Base-by-base conservation (phyloP, 75 land plant species). In the Cupressus sempervirens region DNA sequence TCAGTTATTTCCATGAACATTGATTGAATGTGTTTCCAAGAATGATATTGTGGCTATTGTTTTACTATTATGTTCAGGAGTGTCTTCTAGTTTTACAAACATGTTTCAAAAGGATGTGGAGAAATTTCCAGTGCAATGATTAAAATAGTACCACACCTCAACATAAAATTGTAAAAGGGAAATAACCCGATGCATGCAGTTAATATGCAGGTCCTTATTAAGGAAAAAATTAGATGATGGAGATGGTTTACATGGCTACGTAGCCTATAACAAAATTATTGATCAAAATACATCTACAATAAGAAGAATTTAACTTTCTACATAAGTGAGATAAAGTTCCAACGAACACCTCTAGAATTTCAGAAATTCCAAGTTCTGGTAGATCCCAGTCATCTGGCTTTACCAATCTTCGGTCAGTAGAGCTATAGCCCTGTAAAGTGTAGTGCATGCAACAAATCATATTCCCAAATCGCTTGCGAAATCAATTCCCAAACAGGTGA, bases 301-400 rank as follows among this genome's bases (percentile, higher is more conserved):
- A 46, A 45, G 50, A 79, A 45, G 0, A 79, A 26, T 41, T 76
- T 0, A 79, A 35, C 26, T 38, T 40, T 8, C 40, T 38, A 76
- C 40, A 41, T 76, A 26, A n/a, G 20, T 29, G 35, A 74, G 40
- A 35, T 4, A 12, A 35, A 41, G 9, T 26, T 23, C 1, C 0
- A 79, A 79, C 3, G 46, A 30, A 15, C 80, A 92, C 95, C 92
- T 92, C 93, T 12, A 93, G 83, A 83, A 58, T 58, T n/a, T 93
- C 95, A 34, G 89, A 40, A 12, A 88, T 82, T 29, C 95, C 92
- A 26, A 88, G 77, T 36, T 96, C 99, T 48, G 93, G 91, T 36
- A 95, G 87, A 87, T 94, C 98, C 99, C 99, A 98, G 81, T 98
- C 98, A 84, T 94, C 94, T 79, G 90, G 84, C 38, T 90, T 86